Base-by-base conservation (phyloP, 1,139 yeast genomes). In the Geotrichum bryndzae region DNA sequence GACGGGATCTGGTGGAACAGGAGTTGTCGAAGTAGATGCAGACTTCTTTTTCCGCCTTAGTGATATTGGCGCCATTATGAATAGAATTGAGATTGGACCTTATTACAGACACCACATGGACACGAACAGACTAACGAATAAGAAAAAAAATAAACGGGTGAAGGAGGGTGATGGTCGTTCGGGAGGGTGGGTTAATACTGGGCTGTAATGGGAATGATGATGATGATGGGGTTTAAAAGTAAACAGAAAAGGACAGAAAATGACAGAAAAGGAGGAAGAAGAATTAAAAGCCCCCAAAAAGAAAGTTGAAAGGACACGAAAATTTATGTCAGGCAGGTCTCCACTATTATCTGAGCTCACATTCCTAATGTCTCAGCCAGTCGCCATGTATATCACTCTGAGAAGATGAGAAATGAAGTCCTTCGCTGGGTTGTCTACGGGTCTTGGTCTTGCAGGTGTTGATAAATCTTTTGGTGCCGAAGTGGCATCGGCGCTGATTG, bases 41-140 rank as follows among this genome's bases (percentile, higher is more conserved):
- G 23, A 41, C 35, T 53, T 53, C 55, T 53, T 53, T 41, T 53
- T 53, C 35, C 55, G 41, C 55, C 55, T 53, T 35, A 53, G 29
- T 33, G 55, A 53, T 31, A 53, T 11, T 18, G 55, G 55, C 55
- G 55, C 46, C 55, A 53, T 53, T 53, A 33, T 51, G n/a, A 35
- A 35, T 11, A 13, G 4, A 35, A 13, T 11, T 35, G 8, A 15
- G 4, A 15, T 35, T 35, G 3, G n/a, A 11, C 15, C n/a, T 35
- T 35, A 35, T n/a, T 35, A 35, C n/a, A 35, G 41, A 29, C 33
- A 29, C 33, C 33, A 29, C 41, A 35, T 35, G 41, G n/a, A 35
- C 41, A 15, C 41, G 7, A 29, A 29, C 10, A 8, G 33, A 8
- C 33, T 29, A 29, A 8, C 11, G 8, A 11, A 35, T 18, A 18